Evolutionary conservation across 306 rosid genomes (phyloP).

Genomic region (Canavalia ensiformis): DNA sequence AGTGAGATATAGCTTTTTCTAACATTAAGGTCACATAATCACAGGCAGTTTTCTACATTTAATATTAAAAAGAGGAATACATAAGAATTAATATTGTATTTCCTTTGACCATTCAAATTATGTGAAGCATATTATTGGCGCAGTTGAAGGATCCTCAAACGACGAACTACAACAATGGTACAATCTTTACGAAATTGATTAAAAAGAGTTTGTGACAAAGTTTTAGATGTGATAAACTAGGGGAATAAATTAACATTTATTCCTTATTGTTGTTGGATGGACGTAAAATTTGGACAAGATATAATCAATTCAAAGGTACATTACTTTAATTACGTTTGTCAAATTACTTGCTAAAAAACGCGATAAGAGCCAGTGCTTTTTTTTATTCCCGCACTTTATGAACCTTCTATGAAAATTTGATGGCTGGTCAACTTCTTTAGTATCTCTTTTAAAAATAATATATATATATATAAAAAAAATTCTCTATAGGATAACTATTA

Average conservation of each 20-base stretch:
- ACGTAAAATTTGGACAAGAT: conserved; percentile 12
- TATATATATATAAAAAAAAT: neutral
- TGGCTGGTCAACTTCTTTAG: conserved; percentile 36
- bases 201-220: neutral
- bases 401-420: conserved; percentile 39
- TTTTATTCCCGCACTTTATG: neutral
- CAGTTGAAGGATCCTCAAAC: neutral
- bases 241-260: conserved; percentile 13
- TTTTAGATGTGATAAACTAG: neutral
- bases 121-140: conserved; percentile 2
- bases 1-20: neutral
- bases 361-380: conserved; percentile 1
- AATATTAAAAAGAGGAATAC: neutral
- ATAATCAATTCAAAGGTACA: conserved; percentile 13
- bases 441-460: neutral
- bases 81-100: neutral
- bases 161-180: neutral
- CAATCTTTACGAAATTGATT: too few species aligned
- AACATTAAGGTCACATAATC: conserved; percentile 5
- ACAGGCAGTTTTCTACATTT: neutral
- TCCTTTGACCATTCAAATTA: neutral
- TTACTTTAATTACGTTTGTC: conserved; percentile 28
- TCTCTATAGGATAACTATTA: neutral
- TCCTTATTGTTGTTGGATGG: neutral
- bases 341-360: conserved; percentile 12